These are phyloP conservation scores for Penicillium crustosum DNA, from an alignment of 2,329 filamentous ascomycete genomes.

Conservation along the genomic window DNA sequence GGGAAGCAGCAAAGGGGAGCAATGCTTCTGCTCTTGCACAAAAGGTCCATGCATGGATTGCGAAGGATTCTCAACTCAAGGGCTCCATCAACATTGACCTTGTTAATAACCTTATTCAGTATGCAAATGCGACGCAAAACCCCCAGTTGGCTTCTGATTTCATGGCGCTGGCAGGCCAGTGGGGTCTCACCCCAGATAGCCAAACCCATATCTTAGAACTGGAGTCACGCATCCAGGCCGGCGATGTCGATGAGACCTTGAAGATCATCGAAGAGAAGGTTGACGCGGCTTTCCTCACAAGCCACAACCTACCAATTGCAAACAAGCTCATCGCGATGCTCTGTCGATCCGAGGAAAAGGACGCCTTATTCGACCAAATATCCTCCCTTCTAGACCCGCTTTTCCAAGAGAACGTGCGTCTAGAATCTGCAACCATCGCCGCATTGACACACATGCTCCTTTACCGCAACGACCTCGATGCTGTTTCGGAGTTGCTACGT, in stretches of 20 bases:
- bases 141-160: slow-evolving; percentile 72
- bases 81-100: slow-evolving; percentile 65
- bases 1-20: slow-evolving; percentile 71
- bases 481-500: slow-evolving; percentile 79
- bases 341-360: slow-evolving; percentile 53
- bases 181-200: slow-evolving; percentile 65
- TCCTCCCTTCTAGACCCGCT: slow-evolving; percentile 71
- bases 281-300: slow-evolving; percentile 53
- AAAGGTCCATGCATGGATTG: slow-evolving; percentile 69
- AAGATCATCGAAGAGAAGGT: slow-evolving; percentile 56
- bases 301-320: slow-evolving; percentile 62
- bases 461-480: slow-evolving; percentile 70
- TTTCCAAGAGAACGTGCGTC: slow-evolving; percentile 65
- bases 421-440: slow-evolving; percentile 73
- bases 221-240: slow-evolving; percentile 69
- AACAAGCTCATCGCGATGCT: slow-evolving; percentile 73
- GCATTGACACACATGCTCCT: slow-evolving; percentile 73
- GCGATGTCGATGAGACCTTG: slow-evolving; percentile 64
- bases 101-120: slow-evolving; percentile 73
- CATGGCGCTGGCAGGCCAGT: slow-evolving; percentile 63
- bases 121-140: slow-evolving; percentile 69
- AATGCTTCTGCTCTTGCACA: slow-evolving; percentile 69
- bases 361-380: slow-evolving; percentile 68
- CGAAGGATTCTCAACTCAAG: slow-evolving; percentile 44
- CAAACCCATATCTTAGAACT: slow-evolving; percentile 73